These are phyloP conservation scores for Xylariomycetidae sp. DNA, from an alignment of 2,329 filamentous ascomycete species.

Conservation along the genomic window DNA sequence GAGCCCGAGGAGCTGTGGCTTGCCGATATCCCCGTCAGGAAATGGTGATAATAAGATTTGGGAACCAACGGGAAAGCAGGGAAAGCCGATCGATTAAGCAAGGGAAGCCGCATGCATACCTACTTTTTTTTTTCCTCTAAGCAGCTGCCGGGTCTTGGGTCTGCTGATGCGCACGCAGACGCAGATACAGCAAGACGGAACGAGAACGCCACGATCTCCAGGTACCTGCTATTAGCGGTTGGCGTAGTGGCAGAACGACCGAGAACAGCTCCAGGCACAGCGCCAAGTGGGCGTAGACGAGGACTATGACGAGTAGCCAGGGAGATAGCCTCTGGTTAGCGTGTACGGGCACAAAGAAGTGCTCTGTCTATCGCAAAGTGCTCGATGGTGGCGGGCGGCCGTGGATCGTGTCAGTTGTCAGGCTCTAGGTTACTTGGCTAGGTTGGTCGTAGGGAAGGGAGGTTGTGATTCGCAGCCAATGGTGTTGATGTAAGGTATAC, in stretches of 20 bases:
- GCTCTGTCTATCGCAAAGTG: too few species aligned
- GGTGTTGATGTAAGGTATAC: too few species aligned
- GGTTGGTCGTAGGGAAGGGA: too few species aligned
- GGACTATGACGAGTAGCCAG: slow-evolving; percentile 3
- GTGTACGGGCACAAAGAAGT: too few species aligned
- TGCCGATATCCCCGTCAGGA: slow-evolving; percentile 13
- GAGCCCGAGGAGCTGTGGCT: slow-evolving; percentile 17
- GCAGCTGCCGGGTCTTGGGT: too few species aligned
- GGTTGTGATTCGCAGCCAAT: too few species aligned
- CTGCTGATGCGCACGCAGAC: too few species aligned
- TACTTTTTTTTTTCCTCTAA: neutral
- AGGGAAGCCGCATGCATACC: slow-evolving; percentile 2
- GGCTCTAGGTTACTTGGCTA: too few species aligned
- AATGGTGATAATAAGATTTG: slow-evolving; percentile 8
- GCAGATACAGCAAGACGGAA: neutral
- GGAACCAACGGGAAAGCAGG: slow-evolving; percentile 4
- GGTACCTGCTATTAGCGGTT: neutral
- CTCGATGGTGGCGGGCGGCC: too few species aligned
- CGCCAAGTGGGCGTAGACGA: slow-evolving; percentile 1
- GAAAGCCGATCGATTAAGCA: slow-evolving; percentile 2
- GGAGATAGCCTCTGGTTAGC: slow-evolving; percentile 6
- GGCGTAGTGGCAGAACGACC: neutral
- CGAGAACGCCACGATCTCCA: neutral
- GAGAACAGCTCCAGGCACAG: neutral
- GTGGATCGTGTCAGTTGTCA: too few species aligned